These are phyloP conservation scores for Lachancea quebecensis DNA, from an alignment of 805 yeast genomes.

Conservation along the genomic window DNA sequence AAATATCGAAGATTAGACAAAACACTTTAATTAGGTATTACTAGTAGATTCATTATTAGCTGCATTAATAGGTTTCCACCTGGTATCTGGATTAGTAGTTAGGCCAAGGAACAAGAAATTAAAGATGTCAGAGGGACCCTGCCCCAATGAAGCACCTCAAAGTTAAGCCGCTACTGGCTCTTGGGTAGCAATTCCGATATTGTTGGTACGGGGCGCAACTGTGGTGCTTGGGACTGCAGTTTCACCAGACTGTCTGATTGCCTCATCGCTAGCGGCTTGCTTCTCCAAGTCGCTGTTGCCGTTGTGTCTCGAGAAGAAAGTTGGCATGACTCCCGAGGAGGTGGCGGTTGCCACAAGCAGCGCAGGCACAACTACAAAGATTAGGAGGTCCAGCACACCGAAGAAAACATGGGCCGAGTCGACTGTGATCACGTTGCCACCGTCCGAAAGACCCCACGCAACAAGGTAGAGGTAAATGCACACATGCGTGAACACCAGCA, in stretches of 20 bases:
- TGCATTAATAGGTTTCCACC: too few species aligned
- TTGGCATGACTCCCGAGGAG: conserved; percentile 8
- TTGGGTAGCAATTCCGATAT: too few species aligned
- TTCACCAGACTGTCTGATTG: conserved; percentile 32
- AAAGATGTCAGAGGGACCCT: too few species aligned
- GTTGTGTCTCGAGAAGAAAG: conserved; percentile 5
- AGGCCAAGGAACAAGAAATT: too few species aligned
- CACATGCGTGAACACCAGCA: conserved; percentile 22
- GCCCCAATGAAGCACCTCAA: too few species aligned
- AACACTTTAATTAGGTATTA: too few species aligned
- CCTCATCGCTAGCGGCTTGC: conserved; percentile 9
- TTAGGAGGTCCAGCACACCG: conserved; percentile 44
- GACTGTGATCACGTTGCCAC: conserved; percentile 49
- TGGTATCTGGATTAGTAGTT: too few species aligned
- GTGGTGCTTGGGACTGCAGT: conserved; percentile 24
- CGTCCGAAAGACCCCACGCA: conserved; percentile 47
- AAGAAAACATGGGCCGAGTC: conserved; percentile 50
- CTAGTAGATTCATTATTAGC: too few species aligned
- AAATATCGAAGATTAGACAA: too few species aligned
- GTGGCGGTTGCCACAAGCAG: conserved; percentile 18
- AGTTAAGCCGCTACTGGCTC: conserved; percentile 1
- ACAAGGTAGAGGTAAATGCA: conserved; percentile 40
- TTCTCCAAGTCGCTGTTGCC: conserved; percentile 14
- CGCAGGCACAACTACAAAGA: conserved; percentile 39
- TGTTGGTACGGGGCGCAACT: not conserved